phyloP scores from a whole-genome alignment of 257 asterid species.

The Echites panduratus region DNA sequence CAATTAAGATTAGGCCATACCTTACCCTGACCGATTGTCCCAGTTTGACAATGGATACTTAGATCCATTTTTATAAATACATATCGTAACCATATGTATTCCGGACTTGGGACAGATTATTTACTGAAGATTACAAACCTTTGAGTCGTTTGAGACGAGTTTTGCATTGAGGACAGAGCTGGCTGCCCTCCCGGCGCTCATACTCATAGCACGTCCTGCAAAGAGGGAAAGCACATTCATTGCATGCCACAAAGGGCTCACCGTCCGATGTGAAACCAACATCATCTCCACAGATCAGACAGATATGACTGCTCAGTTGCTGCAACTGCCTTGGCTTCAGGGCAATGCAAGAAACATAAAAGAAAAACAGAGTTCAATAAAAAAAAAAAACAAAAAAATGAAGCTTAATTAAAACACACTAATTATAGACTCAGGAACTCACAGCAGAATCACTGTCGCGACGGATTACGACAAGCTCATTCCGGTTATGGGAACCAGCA shows the following conservation, averaged over 20 bases:
- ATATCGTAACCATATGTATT: no score
- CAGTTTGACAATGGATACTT: no score
- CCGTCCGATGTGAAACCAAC: slow-evolving; percentile 27
- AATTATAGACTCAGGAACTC: not conserved
- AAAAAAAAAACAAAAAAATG: no score
- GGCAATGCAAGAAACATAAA: not conserved
- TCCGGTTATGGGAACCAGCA: slow-evolving; percentile 19
- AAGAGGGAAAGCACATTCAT: slow-evolving; percentile 37
- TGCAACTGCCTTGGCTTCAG: slow-evolving; percentile 13
- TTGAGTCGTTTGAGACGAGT: slow-evolving; percentile 31
- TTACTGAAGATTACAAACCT: slow-evolving; percentile 9
- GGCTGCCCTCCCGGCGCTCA: slow-evolving; percentile 34
- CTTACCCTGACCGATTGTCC: no score
- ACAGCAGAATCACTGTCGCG: slow-evolving; percentile 8
- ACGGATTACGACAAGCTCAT: slow-evolving; percentile 23
- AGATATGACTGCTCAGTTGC: slow-evolving; percentile 14
- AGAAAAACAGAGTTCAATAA: no score
- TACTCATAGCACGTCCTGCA: slow-evolving; percentile 36
- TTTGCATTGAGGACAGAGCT: slow-evolving; percentile 37
- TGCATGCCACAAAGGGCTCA: slow-evolving; percentile 32
- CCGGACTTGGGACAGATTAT: no score
- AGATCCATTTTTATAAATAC: no score
- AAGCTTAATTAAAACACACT: no score
- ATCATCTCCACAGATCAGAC: slow-evolving; percentile 29
- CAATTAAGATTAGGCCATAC: no score